These are phyloP conservation scores for Penicillium hordei DNA, from an alignment of 2,329 filamentous ascomycete species.

Conservation along the genomic window DNA sequence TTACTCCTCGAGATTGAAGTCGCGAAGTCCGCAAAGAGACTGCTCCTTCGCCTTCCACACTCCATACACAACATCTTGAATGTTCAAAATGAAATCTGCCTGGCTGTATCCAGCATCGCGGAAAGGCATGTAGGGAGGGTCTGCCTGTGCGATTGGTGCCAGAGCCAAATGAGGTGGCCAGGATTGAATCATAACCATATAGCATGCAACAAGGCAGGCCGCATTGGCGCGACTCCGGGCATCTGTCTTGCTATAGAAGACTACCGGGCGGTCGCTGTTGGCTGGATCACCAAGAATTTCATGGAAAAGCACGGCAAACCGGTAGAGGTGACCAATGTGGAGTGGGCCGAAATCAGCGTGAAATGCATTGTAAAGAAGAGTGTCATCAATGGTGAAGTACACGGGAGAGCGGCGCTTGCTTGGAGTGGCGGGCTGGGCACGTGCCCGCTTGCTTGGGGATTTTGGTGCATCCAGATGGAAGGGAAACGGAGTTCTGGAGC, in stretches of 20 bases:
- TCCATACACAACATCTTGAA: slow-evolving; percentile 96
- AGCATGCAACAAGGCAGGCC: slow-evolving; percentile 90
- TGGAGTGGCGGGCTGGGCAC: slow-evolving; percentile 60
- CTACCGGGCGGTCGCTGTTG: slow-evolving; percentile 84
- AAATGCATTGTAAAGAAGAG: slow-evolving; percentile 94
- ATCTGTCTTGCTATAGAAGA: slow-evolving; percentile 94
- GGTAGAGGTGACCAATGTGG: slow-evolving; percentile 95
- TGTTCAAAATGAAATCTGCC: slow-evolving; percentile 91
- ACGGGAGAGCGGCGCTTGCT: slow-evolving; percentile 65
- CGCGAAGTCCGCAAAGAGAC: slow-evolving; percentile 82
- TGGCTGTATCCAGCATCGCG: slow-evolving; percentile 97
- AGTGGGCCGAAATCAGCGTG: slow-evolving; percentile 97
- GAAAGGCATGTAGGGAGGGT: slow-evolving; percentile 98
- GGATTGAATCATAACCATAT: slow-evolving; percentile 97
- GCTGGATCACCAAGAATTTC: slow-evolving; percentile 89
- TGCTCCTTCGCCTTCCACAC: slow-evolving; percentile 99
- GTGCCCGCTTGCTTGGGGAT: slow-evolving; percentile 72
- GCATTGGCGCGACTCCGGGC: slow-evolving; percentile 86
- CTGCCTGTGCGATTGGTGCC: slow-evolving; percentile 92
- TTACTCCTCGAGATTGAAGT: slow-evolving; percentile 89
- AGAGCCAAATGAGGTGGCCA: slow-evolving; percentile 96
- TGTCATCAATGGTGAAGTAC: slow-evolving; percentile 95
- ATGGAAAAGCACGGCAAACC: slow-evolving; percentile 93
- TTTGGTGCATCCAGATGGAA: slow-evolving; percentile 62
- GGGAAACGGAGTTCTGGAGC: slow-evolving; percentile 79